Base-by-base conservation (phyloP, 495 filamentous ascomycete genomes). In the Corynascus novoguineensis region DNA sequence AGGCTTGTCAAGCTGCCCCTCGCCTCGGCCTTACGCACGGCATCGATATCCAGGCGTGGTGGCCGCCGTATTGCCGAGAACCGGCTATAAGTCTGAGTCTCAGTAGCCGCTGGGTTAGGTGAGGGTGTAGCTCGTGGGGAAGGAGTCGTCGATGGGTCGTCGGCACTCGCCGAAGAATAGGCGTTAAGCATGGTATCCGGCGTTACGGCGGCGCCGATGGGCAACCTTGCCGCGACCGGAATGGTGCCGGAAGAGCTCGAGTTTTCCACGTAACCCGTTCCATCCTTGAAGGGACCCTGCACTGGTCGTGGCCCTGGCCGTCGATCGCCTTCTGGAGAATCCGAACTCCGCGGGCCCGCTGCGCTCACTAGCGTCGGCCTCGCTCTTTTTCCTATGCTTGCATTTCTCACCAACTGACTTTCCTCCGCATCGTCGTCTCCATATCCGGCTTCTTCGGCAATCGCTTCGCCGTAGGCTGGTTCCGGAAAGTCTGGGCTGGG, bases 1-100 rank as follows among this genome's bases (percentile, higher is more conserved):
- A 98, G 73, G 71, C 90, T 96, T 5, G 93, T 96, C 60, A 95
- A 73, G 64, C 90, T 96, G 9, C 89, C 91, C 60, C 90, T 82
- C 11, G 86, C 79, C 62, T 93, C 88, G 21, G 90, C 88, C 57
- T 87, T 83, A 40, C 82, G 79, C 12, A 92, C 84, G 11, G 87
- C 87, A 67, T 87, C 84, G 37, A 96, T 82, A 64, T 97, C 83
- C 27, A 96, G 71, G 2, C 82, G 80, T 27, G 89, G 86, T 42
- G 89, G 90, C 65, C 87, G 76, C 52, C 82, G 80, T 47, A 78
- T 76, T n/a, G 71, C 74, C 27, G 76, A 76, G 12, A 81, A 57
- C n/a, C 75, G 62, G 53, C 68, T 79, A 56, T 67, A 77, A 5
- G 70, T 41, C 19, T 70, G 54, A n/a, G 38, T 44, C 15, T 51